Percentiles rank a stretch among this genome's conserved stretches.
phyloP scores from a whole-genome alignment of 371 early-diverging fungal species.

The Cokeromyces recurvatus region DNA sequence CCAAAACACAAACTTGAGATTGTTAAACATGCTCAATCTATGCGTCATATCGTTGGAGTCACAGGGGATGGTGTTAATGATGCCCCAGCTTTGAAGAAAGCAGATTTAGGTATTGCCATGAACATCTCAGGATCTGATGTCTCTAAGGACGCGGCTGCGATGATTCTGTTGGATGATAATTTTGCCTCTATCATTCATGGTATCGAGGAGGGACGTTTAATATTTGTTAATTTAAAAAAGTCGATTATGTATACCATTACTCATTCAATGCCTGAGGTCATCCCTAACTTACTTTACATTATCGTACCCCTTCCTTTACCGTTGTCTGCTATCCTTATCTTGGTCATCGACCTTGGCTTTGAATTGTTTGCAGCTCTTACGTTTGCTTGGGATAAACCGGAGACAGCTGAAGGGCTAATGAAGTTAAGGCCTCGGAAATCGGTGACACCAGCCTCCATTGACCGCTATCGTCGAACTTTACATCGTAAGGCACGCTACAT shows the following conservation, averaged over 20 bases:
- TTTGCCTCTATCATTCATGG: slow-evolving; percentile 86
- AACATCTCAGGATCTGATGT: slow-evolving; percentile 93
- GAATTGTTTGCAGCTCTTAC: slow-evolving; percentile 84
- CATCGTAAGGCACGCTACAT: slow-evolving; percentile 43
- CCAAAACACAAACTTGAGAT: slow-evolving; percentile 49
- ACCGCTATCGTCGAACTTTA: slow-evolving; percentile 55
- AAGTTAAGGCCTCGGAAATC: slow-evolving; percentile 85
- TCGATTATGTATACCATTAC: slow-evolving; percentile 88
- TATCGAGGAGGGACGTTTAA: slow-evolving; percentile 92
- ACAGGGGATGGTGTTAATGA: slow-evolving; percentile 98
- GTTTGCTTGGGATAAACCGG: slow-evolving; percentile 93
- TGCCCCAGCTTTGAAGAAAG: slow-evolving; percentile 90
- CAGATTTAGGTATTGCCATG: slow-evolving; percentile 97
- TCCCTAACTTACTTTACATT: slow-evolving; percentile 79
- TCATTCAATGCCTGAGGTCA: slow-evolving; percentile 84
- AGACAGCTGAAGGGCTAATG: slow-evolving; percentile 78
- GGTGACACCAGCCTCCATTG: slow-evolving; percentile 70
- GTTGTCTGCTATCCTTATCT: slow-evolving; percentile 77
- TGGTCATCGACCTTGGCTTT: slow-evolving; percentile 91
- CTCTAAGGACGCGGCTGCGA: slow-evolving; percentile 95
- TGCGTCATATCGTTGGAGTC: slow-evolving; percentile 43
- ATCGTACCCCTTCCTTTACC: slow-evolving; percentile 87
- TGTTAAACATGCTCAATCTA: slow-evolving; percentile 35
- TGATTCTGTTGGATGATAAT: slow-evolving; percentile 96
- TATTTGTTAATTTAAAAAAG: slow-evolving; percentile 94